These are phyloP conservation scores for Metschnikowia sp. DNA, from an alignment of 805 yeast genomes.

Conservation along the genomic window DNA sequence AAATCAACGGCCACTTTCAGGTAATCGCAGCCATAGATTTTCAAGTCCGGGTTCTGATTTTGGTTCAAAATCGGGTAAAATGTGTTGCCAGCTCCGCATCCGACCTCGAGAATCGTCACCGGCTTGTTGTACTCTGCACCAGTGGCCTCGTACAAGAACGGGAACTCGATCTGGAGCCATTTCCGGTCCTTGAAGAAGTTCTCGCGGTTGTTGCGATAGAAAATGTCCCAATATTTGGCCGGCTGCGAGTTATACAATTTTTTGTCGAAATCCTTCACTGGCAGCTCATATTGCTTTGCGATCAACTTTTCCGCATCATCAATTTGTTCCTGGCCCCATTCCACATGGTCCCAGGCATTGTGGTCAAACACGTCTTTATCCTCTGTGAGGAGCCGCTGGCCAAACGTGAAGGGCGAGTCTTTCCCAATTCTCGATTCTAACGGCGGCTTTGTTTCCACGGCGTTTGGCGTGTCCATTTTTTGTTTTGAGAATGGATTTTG, in stretches of 20 bases:
- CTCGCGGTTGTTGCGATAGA: constrained; percentile 84
- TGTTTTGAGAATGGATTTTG: neutral
- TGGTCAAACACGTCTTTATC: constrained; percentile 84
- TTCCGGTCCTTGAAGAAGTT: constrained; percentile 95
- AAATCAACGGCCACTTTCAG: constrained; percentile 86
- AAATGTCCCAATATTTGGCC: constrained; percentile 91
- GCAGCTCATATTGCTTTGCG: constrained; percentile 68
- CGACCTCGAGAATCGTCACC: constrained; percentile 79
- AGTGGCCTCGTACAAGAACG: constrained; percentile 75
- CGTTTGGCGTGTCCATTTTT: neutral
- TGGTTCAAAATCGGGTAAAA: constrained; percentile 84
- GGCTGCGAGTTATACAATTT: constrained; percentile 77
- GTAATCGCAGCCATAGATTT: constrained; percentile 83
- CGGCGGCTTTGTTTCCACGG: constrained; percentile 38
- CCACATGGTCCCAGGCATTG: constrained; percentile 97
- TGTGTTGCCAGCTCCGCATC: constrained; percentile 98
- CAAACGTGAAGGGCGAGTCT: constrained; percentile 88
- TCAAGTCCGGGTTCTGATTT: constrained; percentile 74
- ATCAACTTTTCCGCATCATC: constrained; percentile 72
- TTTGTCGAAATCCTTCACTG: constrained; percentile 88
- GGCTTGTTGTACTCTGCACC: constrained; percentile 62
- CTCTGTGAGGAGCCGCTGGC: constrained; percentile 71
- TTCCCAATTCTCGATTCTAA: constrained; percentile 63
- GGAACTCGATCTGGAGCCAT: constrained; percentile 95
- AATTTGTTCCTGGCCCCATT: constrained; percentile 91